Base-by-base conservation (phyloP, 140 eudicot species). In the Bidens hawaiensis region DNA sequence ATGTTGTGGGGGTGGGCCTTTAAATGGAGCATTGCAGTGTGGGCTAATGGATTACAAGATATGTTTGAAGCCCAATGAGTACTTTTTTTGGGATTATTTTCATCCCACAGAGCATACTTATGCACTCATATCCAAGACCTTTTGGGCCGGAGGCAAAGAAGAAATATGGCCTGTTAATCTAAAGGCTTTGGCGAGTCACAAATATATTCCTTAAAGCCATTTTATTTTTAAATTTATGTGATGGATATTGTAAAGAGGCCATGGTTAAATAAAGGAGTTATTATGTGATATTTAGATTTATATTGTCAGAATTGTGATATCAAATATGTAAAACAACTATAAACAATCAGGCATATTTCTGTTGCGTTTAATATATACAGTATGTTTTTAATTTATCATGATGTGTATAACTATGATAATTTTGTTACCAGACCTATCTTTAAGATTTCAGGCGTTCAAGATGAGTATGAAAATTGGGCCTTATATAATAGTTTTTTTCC, bases 21-120 rank as follows among this genome's bases (percentile, higher is more conserved):
- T 85, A n/a, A 79, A 90, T 59, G 95, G 90, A 52, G 3, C 17
- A 75, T 5, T 76, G 67, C 95, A 80, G 18, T 85, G 97, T 72
- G 95, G 95, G 30, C 53, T n/a, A n/a, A 65, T 34, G 54, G 84
- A 81, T 14, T 80, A 78, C 80, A 76, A 49, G 28, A 0, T 82
- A 9, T 89, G 97, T 65, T 8, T 51, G 3, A 75, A 73, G 17
- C 91, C 95, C 22, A 71, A 80, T 23, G 53, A 69, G 21, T 71
- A 50, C 68, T 70, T 85, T 12, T n/a, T 85, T 49, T 88, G 90
- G 90, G 95, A 88, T 70, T 82, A 72, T 53, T 85, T 88, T 54
- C 95, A 88, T 60, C 96, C 96, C 1, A 18, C 88, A 0, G 88
- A 88, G 45, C 84, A 57, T 17, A 69, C 88, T 28, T 79, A 82